These are phyloP conservation scores for Coelastrella sp. DNA, from an alignment of 139 green algal species.

Conservation along the genomic window DNA sequence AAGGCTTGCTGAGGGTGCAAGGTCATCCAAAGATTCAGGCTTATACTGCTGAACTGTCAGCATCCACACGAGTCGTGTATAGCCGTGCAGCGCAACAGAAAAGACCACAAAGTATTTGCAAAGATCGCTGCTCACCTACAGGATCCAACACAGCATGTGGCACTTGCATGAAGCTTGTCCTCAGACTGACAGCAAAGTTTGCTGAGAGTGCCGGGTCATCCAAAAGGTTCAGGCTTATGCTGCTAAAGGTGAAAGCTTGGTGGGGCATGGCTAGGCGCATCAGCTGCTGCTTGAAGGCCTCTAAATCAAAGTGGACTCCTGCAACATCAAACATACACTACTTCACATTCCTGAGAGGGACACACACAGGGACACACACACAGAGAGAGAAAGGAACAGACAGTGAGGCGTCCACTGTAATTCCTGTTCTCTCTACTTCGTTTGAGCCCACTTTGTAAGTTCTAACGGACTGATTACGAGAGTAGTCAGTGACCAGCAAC, in stretches of 20 bases:
- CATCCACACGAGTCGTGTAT: too few species aligned
- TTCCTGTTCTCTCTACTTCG: too few species aligned
- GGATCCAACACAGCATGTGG: conserved; percentile 33
- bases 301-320: conserved; percentile 57
- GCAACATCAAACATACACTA: background rate
- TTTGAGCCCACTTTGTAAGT: too few species aligned
- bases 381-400: too few species aligned
- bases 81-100: background rate
- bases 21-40: conserved; percentile 56
- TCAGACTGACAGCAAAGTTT: conserved; percentile 51
- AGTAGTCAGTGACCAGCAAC: too few species aligned
- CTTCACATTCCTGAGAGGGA: too few species aligned
- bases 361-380: too few species aligned
- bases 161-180: conserved; percentile 40
- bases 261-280: background rate
- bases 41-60: conserved; percentile 39
- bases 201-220: conserved; percentile 60
- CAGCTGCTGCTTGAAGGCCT: conserved; percentile 57
- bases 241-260: conserved; percentile 57
- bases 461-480: too few species aligned
- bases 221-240: conserved; percentile 43
- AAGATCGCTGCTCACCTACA: background rate
- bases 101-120: background rate
- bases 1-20: conserved; percentile 52
- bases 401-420: too few species aligned